Evolutionary conservation across 129 eudicot genomes (phyloP), one percentile per base, ranked within the genome.

Genomic region (Sambucus nigra): DNA sequence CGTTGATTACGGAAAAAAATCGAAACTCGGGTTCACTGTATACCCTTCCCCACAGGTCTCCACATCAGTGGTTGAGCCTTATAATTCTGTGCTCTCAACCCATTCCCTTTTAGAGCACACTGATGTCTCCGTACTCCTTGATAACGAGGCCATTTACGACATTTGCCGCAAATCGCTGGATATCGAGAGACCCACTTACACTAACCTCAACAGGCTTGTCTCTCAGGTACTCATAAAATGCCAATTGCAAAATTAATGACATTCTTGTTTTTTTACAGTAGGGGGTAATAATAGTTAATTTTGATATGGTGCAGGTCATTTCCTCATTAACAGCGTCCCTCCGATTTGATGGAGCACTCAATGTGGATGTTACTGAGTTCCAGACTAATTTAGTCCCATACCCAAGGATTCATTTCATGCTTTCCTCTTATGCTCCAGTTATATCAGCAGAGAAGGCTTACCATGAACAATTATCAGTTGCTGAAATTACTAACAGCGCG

Each of bases 21-120:
- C 94, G 0, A 83, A 83, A 78, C 76, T 83, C 11, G 94, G 94
- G 9, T 83, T 83, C 55, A 83, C 94, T 5, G 85, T 84, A 33
- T 84, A 84, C 69, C 94, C 94, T 50, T 84, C 94, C 8, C 94
- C 94, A 4, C 88, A 80, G 69, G 83, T 84, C 56, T 84, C 94
- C 0, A 84, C 94, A 1, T 83, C 94, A 15, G 94, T 84, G 18
- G 94, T 84, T 18, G 94, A 84, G 74, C 94, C 94, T 0, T 84
- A 84, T 73, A 84, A 84, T 70, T 80, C 88, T 24, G 88, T 84
- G n/a, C 81, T 84, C 5, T 84, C 94, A 1, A 84, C 94, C 9
- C 94, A 84, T 49, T 76, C 94, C 0, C 94, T 84, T 25, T 76
- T 84, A 0, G 94, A 84, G 55, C 94, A 84, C 71, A 84, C 94